Evolutionary conservation across 306 rosid genomes (phyloP).

Genomic region (Rosa chinensis): DNA sequence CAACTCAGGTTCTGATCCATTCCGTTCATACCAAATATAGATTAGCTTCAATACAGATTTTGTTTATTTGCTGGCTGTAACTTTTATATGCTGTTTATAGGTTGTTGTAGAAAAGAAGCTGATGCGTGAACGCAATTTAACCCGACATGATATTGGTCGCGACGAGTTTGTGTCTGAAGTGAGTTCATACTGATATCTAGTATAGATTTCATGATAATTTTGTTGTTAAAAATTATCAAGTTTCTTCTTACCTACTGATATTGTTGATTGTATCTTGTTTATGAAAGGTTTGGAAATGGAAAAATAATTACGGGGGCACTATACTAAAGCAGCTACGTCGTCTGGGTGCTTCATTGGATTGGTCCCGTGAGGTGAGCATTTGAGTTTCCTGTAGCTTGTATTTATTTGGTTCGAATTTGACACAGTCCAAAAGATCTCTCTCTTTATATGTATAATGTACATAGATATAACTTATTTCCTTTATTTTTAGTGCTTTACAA

Average conservation of each 20-base stretch:
- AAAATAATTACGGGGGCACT: conserved; percentile 75
- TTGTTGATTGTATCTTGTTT: conserved; percentile 27
- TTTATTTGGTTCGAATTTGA: not conserved
- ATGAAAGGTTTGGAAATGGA: conserved; percentile 94
- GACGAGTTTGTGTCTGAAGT: conserved; percentile 75
- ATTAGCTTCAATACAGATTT: not conserved
- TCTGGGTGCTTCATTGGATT: conserved; percentile 93
- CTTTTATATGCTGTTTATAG: conserved; percentile 31
- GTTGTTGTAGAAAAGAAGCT: conserved; percentile 98
- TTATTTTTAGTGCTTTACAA: conserved; percentile 77
- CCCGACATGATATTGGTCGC: conserved; percentile 89
- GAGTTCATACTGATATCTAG: conserved; percentile 32
- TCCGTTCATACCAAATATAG: not conserved
- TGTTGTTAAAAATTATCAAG: not conserved
- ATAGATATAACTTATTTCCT: not conserved
- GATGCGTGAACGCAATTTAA: conserved; percentile 68
- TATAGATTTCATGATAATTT: conserved; percentile 1
- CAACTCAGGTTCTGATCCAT: conserved; percentile 75
- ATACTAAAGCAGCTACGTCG: conserved; percentile 79
- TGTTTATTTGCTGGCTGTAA: not conserved
- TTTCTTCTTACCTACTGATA: conserved; percentile 15
- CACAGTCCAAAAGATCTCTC: conserved; percentile 9
- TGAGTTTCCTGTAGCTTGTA: not conserved
- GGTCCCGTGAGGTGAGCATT: conserved; percentile 89
- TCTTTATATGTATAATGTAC: not conserved